Evolutionary conservation across 345 rosid genomes (phyloP), one percentile per base, ranked within the genome.

Genomic region (Conringia planisiliqua): DNA sequence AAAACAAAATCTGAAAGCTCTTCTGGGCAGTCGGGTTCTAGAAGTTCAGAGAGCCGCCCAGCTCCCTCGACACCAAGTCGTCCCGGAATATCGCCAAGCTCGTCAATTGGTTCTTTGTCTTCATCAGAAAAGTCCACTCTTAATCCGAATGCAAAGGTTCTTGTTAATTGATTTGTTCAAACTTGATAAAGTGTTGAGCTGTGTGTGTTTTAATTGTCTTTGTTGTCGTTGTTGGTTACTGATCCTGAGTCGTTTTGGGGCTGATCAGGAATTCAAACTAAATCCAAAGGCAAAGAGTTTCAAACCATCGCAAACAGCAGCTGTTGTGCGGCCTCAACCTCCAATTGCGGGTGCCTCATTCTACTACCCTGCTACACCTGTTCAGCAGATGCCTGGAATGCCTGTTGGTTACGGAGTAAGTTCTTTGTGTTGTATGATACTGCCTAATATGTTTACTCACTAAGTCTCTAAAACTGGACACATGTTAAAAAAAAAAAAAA

Each of bases 281-380:
- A 95, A 92, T 83, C 99, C 97, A 40, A 86, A 95, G 29, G 99
- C 98, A 16, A 89, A 90, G 89, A 90, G 96, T 71, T 92, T 89
- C 78, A 79, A 63, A 35, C 97, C 98, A 57, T 82, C 66, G 11
- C 97, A 90, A 59, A 63, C 84, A 66, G 71, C 83, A 66, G 47
- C 81, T 68, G 44, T 85, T 76, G 81, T 75, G 22, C 79, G 92
- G 79, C 97, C 91, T 60, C 82, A 69, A 56, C 79, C 97, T 54
- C 90, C 94, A 20, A 71, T 51, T 22, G 56, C 30, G 26, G 12
- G 11, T 48, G 27, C 4, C 27, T 48, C 54, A 18, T 10, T 48
- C 56, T 12, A 51, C 57, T 24, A 51, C 57, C 32, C 32, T 51
- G 57, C 32, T 51, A 4, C 33, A 24, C 80, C 83, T 55, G 79